phyloP scores from a whole-genome alignment of 2,329 filamentous ascomycete species.

The Fusarium ramigenum region DNA sequence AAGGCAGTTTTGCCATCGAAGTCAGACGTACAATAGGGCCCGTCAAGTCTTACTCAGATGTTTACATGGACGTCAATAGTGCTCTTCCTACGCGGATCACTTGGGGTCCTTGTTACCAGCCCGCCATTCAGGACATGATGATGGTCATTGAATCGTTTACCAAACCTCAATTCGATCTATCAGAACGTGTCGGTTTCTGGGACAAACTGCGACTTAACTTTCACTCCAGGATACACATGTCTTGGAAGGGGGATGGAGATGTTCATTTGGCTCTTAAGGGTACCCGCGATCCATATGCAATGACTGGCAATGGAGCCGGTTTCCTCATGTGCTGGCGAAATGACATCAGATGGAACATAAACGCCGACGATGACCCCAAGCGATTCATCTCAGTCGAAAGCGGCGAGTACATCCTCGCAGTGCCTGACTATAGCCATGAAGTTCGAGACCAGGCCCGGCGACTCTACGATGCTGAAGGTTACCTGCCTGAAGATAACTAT shows the following conservation, averaged over 20 bases:
- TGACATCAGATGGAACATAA: conserved; percentile 87
- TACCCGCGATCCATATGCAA: conserved; percentile 89
- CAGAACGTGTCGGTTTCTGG: conserved; percentile 96
- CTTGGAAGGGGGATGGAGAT: conserved; percentile 96
- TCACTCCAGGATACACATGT: conserved; percentile 87
- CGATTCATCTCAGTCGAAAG: conserved; percentile 96
- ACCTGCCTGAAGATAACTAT: conserved; percentile 69
- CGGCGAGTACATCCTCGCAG: conserved; percentile 91
- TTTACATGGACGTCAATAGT: conserved; percentile 92
- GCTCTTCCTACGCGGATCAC: conserved; percentile 91
- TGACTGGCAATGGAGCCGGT: conserved; percentile 91
- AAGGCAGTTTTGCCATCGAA: conserved; percentile 80
- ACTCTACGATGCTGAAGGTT: conserved; percentile 65
- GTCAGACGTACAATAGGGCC: conserved; percentile 91
- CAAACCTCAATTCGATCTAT: conserved; percentile 92
- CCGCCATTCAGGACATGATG: conserved; percentile 99
- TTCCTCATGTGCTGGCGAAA: conserved; percentile 99
- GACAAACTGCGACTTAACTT: conserved; percentile 96
- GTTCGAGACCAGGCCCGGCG: conserved; percentile 71
- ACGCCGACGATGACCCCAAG: conserved; percentile 85
- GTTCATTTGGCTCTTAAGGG: conserved; percentile 94
- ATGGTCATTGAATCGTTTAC: conserved; percentile 98
- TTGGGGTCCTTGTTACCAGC: conserved; percentile 97
- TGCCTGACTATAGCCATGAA: conserved; percentile 92
- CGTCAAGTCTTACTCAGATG: conserved; percentile 96